phyloP scores from a whole-genome alignment of 1,284 basidiomycete species.

The Trichosporon sp. region DNA sequence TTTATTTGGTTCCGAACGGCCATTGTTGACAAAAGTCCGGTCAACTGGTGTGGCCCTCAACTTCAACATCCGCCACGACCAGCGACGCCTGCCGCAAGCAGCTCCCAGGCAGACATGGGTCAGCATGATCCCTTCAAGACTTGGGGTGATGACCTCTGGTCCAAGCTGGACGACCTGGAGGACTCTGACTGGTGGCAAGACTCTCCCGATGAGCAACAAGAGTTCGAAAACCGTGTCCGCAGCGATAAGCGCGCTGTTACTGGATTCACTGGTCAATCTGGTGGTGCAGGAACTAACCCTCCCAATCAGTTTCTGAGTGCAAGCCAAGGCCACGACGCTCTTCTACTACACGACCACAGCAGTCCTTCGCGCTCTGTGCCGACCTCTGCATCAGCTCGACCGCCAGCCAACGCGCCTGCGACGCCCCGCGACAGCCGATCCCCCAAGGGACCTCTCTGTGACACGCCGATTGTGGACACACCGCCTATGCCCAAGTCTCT shows the following conservation, averaged over 20 bases:
- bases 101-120: not conserved
- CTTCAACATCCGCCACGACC: not conserved
- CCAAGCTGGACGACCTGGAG: conserved; percentile 24
- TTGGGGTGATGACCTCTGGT: conserved; percentile 21
- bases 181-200: conserved; percentile 14
- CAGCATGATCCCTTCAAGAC: conserved; percentile 7
- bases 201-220: conserved; percentile 16
- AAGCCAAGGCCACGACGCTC: not conserved
- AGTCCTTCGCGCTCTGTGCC: not conserved
- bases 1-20: conserved; percentile 10
- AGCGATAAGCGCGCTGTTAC: not conserved
- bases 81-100: not conserved
- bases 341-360: not conserved
- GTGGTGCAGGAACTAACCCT: not conserved
- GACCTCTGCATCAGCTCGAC: not conserved
- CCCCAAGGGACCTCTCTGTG: not conserved
- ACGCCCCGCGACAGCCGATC: not conserved
- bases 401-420: not conserved
- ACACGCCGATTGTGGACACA: conserved; percentile 25
- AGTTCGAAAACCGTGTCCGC: conserved; percentile 18
- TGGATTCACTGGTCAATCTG: no score
- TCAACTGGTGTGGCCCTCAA: not conserved
- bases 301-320: not conserved
- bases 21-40: conserved; percentile 7
- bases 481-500: conserved; percentile 20